Evolutionary conservation across 2,329 filamentous ascomycete genomes (phyloP), one percentile per base, ranked within the genome.

Genomic region (Paraconiothyrium sp.): DNA sequence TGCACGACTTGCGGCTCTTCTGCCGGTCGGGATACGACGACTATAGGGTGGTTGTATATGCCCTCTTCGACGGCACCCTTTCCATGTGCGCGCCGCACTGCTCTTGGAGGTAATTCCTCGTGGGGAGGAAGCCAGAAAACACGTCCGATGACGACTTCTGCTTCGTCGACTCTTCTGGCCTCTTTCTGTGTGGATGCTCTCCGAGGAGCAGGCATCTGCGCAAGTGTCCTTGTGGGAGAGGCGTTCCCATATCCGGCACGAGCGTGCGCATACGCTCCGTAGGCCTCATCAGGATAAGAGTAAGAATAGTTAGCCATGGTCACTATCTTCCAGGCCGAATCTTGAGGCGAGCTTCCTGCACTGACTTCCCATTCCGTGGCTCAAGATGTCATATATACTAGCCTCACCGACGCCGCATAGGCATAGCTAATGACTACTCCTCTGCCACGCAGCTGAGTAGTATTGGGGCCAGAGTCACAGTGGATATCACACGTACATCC

Each of bases 101-200:
- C 72, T 49, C 66, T 65, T 13, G 62, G 64, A 1, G 74, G 71
- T 27, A 76, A 49, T 22, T 74, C 68, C 32, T 74, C 64, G 49
- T 70, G 66, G n/a, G 65, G 64, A 14, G 75, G 74, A 5, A 78
- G 62, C 73, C 74, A 78, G 41, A 78, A 66, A 39, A 78, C 67
- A 13, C 66, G 62, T 3, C 76, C 75, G 56, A 70, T 70, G 4
- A 65, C 66, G 22, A 73, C 60, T 37, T 66, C 68, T 13, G 57
- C 50, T 50, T 70, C 65, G n/a, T 67, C 61, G 16, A 63, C 57
- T 27, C 34, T 62, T 24, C 52, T 65, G 27, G 59, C 57, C 8
- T 63, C 49, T 46, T 59, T 63, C 59, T 70, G 67, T 5, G 54
- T 61, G n/a, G 64, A 62, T 20, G 60, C 41, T 62, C 65, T 58